Conservation (phyloP, 495 filamentous ascomycete genomes). For the Daldinia bambusicola region DNA sequence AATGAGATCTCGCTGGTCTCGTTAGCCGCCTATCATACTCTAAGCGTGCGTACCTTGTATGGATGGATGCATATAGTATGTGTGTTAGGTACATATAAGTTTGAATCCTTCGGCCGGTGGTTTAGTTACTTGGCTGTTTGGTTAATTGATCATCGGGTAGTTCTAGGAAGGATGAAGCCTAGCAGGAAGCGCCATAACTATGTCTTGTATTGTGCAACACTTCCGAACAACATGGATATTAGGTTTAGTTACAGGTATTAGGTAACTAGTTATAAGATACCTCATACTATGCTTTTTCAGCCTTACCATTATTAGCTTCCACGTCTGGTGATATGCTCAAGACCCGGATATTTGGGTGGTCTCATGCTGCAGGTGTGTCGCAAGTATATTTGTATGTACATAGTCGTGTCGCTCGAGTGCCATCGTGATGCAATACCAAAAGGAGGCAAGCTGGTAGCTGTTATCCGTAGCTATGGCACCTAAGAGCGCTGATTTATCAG, state of each 20-base stretch:
- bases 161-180: not conserved
- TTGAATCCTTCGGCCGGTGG: conserved; percentile 18
- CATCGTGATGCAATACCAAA: conserved; percentile 26
- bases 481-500: conserved; percentile 21
- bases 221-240: too few relatives aligned
- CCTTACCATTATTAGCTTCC: conserved; percentile 28
- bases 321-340: conserved; percentile 10
- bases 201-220: not conserved
- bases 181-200: too few relatives aligned
- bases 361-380: too few relatives aligned
- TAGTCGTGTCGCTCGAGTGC: conserved; percentile 15
- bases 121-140: not conserved
- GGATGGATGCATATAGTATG: too few relatives aligned
- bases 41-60: not conserved
- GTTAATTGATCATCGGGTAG: not conserved
- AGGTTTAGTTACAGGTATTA: too few relatives aligned
- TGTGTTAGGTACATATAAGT: conserved; percentile 13
- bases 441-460: conserved; percentile 25
- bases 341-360: too few relatives aligned
- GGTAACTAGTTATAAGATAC: too few relatives aligned
- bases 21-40: conserved; percentile 1
- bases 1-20: conserved; percentile 30
- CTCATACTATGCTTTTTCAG: conserved; percentile 32
- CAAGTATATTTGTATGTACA: conserved; percentile 1
- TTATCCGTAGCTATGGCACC: conserved; percentile 17